Evolutionary conservation across 208 protist species (phyloP).

Genomic region (Zelonia costaricensis): DNA sequence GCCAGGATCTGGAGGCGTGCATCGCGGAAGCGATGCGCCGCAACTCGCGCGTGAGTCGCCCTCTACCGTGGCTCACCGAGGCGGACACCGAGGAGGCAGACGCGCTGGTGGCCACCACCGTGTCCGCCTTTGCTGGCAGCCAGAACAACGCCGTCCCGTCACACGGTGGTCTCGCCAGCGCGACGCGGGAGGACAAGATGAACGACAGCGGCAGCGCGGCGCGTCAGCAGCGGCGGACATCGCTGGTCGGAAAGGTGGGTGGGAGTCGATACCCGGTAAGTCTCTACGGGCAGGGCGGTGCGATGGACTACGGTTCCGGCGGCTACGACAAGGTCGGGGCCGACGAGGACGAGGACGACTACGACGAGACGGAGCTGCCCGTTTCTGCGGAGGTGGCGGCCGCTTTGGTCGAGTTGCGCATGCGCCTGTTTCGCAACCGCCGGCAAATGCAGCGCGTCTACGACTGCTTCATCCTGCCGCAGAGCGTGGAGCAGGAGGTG

Average conservation of each 20-base stretch:
- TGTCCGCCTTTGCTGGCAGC: too few relatives aligned
- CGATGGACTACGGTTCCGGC: too few relatives aligned
- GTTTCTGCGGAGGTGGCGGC: constrained; percentile 28
- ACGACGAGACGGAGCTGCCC: background rate
- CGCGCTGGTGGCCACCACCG: too few relatives aligned
- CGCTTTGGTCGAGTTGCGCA: constrained; percentile 41
- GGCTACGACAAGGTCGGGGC: background rate
- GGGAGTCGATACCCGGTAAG: too few relatives aligned
- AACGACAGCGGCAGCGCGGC: too few relatives aligned
- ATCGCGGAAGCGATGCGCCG: background rate
- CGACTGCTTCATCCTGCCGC: constrained; percentile 38
- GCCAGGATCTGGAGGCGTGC: constrained; percentile 7
- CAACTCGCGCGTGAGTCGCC: background rate
- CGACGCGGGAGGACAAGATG: too few relatives aligned
- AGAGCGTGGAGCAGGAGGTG: constrained; percentile 14
- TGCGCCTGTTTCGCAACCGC: constrained; percentile 32
- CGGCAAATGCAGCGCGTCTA: constrained; percentile 41
- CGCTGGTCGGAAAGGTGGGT: too few relatives aligned
- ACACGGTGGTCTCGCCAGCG: too few relatives aligned
- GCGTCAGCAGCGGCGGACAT: too few relatives aligned
- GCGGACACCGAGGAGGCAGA: background rate
- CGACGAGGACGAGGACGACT: constrained; percentile 3
- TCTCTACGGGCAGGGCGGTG: too few relatives aligned
- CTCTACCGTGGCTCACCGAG: background rate
- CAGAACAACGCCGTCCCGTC: too few relatives aligned